These are phyloP conservation scores for Citrullus colocynthis DNA, from an alignment of 306 rosid genomes.

Conservation along the genomic window DNA sequence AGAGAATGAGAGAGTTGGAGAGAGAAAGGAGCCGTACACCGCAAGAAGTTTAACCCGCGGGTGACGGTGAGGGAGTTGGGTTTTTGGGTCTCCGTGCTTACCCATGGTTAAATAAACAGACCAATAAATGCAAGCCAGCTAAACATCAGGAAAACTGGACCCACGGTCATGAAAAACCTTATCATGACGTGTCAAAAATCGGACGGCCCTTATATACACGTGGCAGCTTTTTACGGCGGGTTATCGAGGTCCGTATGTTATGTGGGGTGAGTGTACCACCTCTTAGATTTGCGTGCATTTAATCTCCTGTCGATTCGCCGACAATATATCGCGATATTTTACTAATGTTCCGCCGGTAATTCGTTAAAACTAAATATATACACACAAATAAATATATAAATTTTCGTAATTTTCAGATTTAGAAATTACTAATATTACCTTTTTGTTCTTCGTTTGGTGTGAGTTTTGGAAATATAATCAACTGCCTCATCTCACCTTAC, in stretches of 20 bases:
- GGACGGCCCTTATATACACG: not conserved
- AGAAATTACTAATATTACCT: not conserved
- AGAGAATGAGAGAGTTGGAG: slow-evolving; percentile 5
- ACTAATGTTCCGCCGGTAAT: not conserved
- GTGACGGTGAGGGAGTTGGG: not conserved
- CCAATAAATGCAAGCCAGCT: slow-evolving; percentile 56
- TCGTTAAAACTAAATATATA: not conserved
- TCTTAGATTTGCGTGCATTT: slow-evolving; percentile 4
- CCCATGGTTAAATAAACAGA: not conserved
- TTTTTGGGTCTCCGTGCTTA: not conserved
- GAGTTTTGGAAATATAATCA: not conserved
- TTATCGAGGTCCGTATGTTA: not conserved
- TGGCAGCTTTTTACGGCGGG: not conserved
- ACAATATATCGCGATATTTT: slow-evolving; percentile 53
- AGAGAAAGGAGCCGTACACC: slow-evolving; percentile 11
- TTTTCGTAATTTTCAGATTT: not conserved
- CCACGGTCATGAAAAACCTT: slow-evolving; percentile 9
- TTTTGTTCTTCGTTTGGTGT: not conserved
- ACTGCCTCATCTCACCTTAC: not conserved
- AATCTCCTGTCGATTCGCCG: slow-evolving; percentile 20
- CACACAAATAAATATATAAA: no score
- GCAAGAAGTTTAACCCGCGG: slow-evolving; percentile 21
- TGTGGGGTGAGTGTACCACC: not conserved
- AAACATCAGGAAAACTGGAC: slow-evolving; percentile 5
- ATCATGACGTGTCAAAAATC: slow-evolving; percentile 6